Evolutionary conservation across 305 asterid genomes (phyloP), one percentile per base, ranked within the genome.

Genomic region (Fraxinus platypoda): DNA sequence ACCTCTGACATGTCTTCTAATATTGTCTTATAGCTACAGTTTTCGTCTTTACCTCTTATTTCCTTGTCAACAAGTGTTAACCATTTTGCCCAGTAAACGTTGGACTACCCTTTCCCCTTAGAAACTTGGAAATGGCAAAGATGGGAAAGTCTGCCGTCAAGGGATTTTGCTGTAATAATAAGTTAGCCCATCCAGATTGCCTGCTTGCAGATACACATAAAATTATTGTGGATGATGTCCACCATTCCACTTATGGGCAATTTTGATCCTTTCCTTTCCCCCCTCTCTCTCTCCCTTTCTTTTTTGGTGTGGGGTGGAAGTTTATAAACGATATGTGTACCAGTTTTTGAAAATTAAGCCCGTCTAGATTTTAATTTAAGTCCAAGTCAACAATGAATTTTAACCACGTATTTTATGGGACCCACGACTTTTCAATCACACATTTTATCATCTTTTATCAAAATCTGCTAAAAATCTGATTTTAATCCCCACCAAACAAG

Each of bases 1-100:
- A 79, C 70, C 86, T 76, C 38, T 25, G 72, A 78, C 74, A 81
- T 31, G 49, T 68, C 43, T 13, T 72, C 30, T 76, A 41, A 71
- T 64, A 19, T 79, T 76, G 31, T 34, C 41, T n/a, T 68, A 13
- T 66, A 66, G 38, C 34, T 30, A 68, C 74, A 68, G 6, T 26
- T 26, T 83, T 74, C 23, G 25, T 17, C 77, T 54, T 66, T 78
- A 26, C 8, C 8, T 73, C 49, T 46, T 28, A 71, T 77, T 68
- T 82, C 31, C 72, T 31, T 66, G 28, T 54, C 21, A 37, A 57
- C 52, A 25, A 78, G 38, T 37, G 31, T 64, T 4, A 31, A 33
- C 43, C 35, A 7, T 83, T 80, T 64, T 85, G 72, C 66, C 15
- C 78, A 19, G 23, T 66, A 38, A 46, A 71, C 7, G 23, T 28